These are phyloP conservation scores for Albatrellus sp. DNA, from an alignment of 1,284 basidiomycete species.

Conservation along the genomic window DNA sequence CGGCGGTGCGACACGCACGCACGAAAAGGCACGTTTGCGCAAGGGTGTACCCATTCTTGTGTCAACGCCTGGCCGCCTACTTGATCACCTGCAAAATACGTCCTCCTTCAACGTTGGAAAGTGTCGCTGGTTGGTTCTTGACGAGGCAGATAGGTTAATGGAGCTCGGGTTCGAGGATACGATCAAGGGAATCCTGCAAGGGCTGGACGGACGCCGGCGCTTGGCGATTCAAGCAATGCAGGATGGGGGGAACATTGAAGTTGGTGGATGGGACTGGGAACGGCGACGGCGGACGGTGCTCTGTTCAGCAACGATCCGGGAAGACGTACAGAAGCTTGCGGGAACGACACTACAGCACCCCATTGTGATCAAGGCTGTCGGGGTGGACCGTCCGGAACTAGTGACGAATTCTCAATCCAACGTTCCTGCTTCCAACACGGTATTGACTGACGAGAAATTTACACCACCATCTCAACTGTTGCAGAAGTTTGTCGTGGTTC, in stretches of 20 bases:
- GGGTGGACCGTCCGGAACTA: conserved; percentile 26
- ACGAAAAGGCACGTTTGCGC: conserved; percentile 63
- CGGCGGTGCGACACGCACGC: conserved; percentile 61
- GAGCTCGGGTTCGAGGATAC: conserved; percentile 58
- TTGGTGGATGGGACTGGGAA: conserved; percentile 82
- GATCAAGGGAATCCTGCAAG: conserved; percentile 73
- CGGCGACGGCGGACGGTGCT: conserved; percentile 71
- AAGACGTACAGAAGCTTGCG: conserved; percentile 89
- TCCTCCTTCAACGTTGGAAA: conserved; percentile 86
- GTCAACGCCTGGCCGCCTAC: conserved; percentile 55
- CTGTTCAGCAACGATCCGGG: conserved; percentile 93
- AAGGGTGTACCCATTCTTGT: conserved; percentile 68
- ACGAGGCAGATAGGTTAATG: conserved; percentile 90
- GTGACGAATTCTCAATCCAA: conserved; percentile 4
- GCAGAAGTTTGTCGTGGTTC: conserved; percentile 91
- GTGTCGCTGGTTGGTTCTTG: conserved; percentile 91
- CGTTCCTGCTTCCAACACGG: conserved; percentile 3
- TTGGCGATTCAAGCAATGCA: conserved; percentile 63
- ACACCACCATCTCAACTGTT: conserved; percentile 89
- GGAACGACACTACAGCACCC: conserved; percentile 69
- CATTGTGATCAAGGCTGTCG: conserved; percentile 60
- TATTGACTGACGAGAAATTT: conserved; percentile 45
- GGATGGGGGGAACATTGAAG: conserved; percentile 59
- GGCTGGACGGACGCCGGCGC: conserved; percentile 69
- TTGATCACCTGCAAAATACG: conserved; percentile 76